phyloP scores from a whole-genome alignment of 2,329 filamentous ascomycete species.

The Colletotrichum filicis region DNA sequence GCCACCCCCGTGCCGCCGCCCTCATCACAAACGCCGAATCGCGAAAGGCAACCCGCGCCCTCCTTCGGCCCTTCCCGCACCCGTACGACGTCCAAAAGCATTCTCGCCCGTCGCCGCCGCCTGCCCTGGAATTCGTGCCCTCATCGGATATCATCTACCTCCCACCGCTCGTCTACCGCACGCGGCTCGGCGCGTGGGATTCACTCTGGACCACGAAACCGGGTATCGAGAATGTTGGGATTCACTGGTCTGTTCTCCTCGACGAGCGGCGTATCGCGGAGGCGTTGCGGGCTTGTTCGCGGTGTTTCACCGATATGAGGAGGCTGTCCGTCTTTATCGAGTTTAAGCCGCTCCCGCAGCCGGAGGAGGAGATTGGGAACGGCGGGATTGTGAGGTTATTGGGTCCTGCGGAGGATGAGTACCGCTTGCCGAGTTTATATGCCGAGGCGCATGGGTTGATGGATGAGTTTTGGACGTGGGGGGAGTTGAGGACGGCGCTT shows the following conservation, averaged over 20 bases:
- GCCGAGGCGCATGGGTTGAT: slow-evolving; percentile 14
- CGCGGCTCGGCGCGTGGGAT: slow-evolving; percentile 27
- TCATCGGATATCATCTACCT: slow-evolving; percentile 22
- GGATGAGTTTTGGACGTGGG: slow-evolving; percentile 33
- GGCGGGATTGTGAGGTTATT: slow-evolving; percentile 11
- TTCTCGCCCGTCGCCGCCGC: neutral
- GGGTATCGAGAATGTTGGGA: slow-evolving; percentile 17
- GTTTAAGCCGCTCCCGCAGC: slow-evolving; percentile 23
- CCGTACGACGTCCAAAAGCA: slow-evolving; percentile 24
- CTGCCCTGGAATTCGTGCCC: neutral
- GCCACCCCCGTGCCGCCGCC: slow-evolving; percentile 23
- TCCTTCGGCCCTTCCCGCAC: slow-evolving; percentile 14
- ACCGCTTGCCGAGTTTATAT: slow-evolving; percentile 19
- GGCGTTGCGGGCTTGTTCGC: slow-evolving; percentile 1
- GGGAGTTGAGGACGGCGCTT: slow-evolving; percentile 16
- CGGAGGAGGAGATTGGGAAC: neutral
- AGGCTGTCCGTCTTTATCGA: slow-evolving; percentile 22
- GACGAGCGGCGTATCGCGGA: slow-evolving; percentile 29
- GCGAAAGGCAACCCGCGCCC: neutral
- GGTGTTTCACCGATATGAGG: slow-evolving; percentile 16
- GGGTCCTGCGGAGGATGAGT: slow-evolving; percentile 15
- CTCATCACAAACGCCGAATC: slow-evolving; percentile 20
- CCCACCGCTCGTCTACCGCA: slow-evolving; percentile 27
- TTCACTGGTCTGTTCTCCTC: slow-evolving; percentile 28
- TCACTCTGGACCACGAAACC: slow-evolving; percentile 29